Evolutionary conservation across 2,329 filamentous ascomycete species (phyloP).

Genomic region (Pochonia chlamydosporia): DNA sequence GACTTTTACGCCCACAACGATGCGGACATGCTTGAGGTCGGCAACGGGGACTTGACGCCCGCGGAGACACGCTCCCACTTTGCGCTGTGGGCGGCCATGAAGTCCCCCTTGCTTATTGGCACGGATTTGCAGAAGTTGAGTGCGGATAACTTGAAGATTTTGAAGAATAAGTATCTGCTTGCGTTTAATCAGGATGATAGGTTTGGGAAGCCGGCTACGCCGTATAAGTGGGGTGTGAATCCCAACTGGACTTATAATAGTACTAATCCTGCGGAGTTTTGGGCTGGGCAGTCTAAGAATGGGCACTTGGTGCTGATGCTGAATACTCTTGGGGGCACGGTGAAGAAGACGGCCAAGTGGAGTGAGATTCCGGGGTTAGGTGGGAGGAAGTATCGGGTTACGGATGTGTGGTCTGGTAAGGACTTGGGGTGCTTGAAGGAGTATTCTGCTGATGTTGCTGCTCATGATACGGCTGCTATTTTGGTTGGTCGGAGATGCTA

Average conservation of each 20-base stretch:
- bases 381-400: slow-evolving; percentile 28
- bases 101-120: slow-evolving; percentile 44
- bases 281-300: slow-evolving; percentile 34
- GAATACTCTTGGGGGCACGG: slow-evolving; percentile 31
- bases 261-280: slow-evolving; percentile 43
- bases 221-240: slow-evolving; percentile 44
- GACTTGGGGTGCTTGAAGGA: slow-evolving; percentile 29
- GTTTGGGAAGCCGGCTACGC: slow-evolving; percentile 27
- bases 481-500: slow-evolving; percentile 5
- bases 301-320: slow-evolving; percentile 42
- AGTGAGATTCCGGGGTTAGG: slow-evolving; percentile 36
- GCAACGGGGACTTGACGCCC: slow-evolving; percentile 37
- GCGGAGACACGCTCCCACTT: slow-evolving; percentile 45
- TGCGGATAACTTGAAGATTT: slow-evolving; percentile 29
- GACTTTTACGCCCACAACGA: slow-evolving; percentile 46
- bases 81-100: slow-evolving; percentile 45
- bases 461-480: slow-evolving; percentile 29
- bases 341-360: slow-evolving; percentile 32
- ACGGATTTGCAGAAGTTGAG: slow-evolving; percentile 31
- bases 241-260: slow-evolving; percentile 43
- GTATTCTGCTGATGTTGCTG: slow-evolving; percentile 20
- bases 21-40: slow-evolving; percentile 45
- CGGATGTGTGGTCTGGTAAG: slow-evolving; percentile 40
- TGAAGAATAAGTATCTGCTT: slow-evolving; percentile 34
- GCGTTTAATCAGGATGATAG: slow-evolving; percentile 40